phyloP scores from a whole-genome alignment of 768 basidiomycete genomes.

The Macrolepiota fuliginosa region DNA sequence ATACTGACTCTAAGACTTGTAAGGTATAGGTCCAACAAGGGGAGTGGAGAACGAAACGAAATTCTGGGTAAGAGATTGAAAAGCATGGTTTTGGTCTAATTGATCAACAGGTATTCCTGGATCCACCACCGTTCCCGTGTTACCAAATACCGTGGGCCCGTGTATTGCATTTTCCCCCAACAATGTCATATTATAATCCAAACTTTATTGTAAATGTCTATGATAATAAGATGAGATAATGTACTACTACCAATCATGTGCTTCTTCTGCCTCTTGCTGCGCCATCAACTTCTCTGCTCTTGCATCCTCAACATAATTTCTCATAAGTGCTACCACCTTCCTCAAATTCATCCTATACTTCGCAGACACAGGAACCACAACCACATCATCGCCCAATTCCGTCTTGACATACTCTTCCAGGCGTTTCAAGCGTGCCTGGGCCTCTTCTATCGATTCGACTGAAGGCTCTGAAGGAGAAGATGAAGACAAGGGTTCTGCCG shows the following conservation, averaged over 20 bases:
- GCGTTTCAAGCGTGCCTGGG: conserved; percentile 51
- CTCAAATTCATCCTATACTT: conserved; percentile 83
- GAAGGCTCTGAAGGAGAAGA: conserved; percentile 30
- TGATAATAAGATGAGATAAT: not conserved
- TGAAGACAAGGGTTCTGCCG: conserved; percentile 20
- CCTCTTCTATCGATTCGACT: conserved; percentile 46
- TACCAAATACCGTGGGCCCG: too few relatives aligned
- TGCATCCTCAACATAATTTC: conserved; percentile 55
- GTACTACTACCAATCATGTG: conserved; percentile 13
- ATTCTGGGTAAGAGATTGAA: too few relatives aligned
- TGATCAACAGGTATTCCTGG: too few relatives aligned
- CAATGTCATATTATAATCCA: too few relatives aligned
- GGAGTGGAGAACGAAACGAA: too few relatives aligned
- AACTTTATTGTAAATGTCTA: not conserved
- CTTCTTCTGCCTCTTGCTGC: conserved; percentile 15
- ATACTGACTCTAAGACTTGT: too few relatives aligned
- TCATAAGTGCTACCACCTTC: conserved; percentile 66
- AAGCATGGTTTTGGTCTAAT: too few relatives aligned
- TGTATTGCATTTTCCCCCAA: too few relatives aligned
- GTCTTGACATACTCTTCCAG: conserved; percentile 56
- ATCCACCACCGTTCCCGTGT: too few relatives aligned
- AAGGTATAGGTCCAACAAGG: too few relatives aligned
- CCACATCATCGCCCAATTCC: conserved; percentile 48
- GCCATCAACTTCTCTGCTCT: conserved; percentile 14
- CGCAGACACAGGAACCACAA: conserved; percentile 81